These are phyloP conservation scores for Leccinum fibrillosum DNA, from an alignment of 768 basidiomycete genomes.

Conservation along the genomic window DNA sequence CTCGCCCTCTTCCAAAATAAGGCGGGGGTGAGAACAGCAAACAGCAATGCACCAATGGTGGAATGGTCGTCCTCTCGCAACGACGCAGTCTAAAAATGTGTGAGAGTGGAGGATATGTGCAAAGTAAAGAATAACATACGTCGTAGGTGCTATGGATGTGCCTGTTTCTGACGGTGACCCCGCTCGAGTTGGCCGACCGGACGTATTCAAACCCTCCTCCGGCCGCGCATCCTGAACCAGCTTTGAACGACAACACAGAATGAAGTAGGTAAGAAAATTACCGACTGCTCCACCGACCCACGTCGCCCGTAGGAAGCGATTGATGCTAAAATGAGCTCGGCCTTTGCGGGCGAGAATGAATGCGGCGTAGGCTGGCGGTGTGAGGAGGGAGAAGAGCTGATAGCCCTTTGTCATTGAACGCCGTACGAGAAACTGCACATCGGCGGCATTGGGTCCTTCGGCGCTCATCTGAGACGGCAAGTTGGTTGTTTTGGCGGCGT, in stretches of 20 bases:
- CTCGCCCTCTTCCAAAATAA: slow-evolving; percentile 70
- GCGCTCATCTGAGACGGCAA: slow-evolving; percentile 14
- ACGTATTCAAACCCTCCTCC: slow-evolving; percentile 61
- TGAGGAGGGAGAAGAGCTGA: slow-evolving; percentile 59
- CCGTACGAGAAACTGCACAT: slow-evolving; percentile 65
- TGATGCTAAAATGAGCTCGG: slow-evolving; percentile 51
- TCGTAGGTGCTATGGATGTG: slow-evolving; percentile 56
- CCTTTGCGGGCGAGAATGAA: slow-evolving; percentile 55
- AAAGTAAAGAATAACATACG: slow-evolving; percentile 36
- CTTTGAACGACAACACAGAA: not conserved
- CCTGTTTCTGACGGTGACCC: slow-evolving; percentile 45
- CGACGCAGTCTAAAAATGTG: slow-evolving; percentile 44
- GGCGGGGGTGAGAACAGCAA: slow-evolving; percentile 62
- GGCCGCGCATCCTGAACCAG: slow-evolving; percentile 32
- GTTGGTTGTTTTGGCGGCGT: not conserved
- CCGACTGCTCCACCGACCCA: slow-evolving; percentile 69
- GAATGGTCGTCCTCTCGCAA: slow-evolving; percentile 71
- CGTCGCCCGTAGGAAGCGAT: slow-evolving; percentile 64
- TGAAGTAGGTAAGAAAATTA: not conserved
- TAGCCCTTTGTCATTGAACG: slow-evolving; percentile 66
- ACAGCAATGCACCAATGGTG: slow-evolving; percentile 67
- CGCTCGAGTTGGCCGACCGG: slow-evolving; percentile 52
- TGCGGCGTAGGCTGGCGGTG: slow-evolving; percentile 57
- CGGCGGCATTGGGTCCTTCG: slow-evolving; percentile 39
- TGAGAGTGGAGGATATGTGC: not conserved